These are phyloP conservation scores for Skeletonema tropicum DNA, from an alignment of 108 stramenopile genomes.

Conservation along the genomic window DNA sequence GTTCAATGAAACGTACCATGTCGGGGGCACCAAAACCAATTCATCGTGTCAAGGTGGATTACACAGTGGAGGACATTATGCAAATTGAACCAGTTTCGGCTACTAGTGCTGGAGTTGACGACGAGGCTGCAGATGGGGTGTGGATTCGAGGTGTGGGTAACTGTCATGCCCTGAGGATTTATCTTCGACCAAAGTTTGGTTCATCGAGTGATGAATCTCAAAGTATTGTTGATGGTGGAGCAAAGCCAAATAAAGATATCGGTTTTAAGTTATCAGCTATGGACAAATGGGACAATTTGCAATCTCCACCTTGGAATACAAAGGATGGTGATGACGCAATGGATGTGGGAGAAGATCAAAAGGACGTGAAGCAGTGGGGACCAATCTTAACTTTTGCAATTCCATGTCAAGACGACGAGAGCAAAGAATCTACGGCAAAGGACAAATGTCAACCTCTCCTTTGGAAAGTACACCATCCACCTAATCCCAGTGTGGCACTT, in stretches of 20 bases:
- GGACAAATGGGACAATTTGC: slow-evolving; percentile 31
- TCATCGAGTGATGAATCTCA: slow-evolving; percentile 1
- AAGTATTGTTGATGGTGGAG: not conserved
- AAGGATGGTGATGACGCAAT: not conserved
- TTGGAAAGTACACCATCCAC: slow-evolving; percentile 84
- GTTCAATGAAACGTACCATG: slow-evolving; percentile 18
- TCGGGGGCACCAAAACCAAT: slow-evolving; percentile 37
- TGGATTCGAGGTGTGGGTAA: slow-evolving; percentile 73
- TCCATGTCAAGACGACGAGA: slow-evolving; percentile 31
- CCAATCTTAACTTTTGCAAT: slow-evolving; percentile 54
- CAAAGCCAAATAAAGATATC: slow-evolving; percentile 3
- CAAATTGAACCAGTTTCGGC: slow-evolving; percentile 34
- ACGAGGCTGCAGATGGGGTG: slow-evolving; percentile 12
- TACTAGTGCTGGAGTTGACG: slow-evolving; percentile 6
- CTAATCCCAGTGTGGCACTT: slow-evolving; percentile 51
- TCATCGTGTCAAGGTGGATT: slow-evolving; percentile 48
- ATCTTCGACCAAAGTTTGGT: slow-evolving; percentile 58
- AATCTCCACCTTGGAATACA: slow-evolving; percentile 31
- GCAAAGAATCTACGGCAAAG: slow-evolving; percentile 12
- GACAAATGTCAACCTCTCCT: slow-evolving; percentile 67
- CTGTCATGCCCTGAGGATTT: slow-evolving; percentile 74
- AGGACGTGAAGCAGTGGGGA: slow-evolving; percentile 14
- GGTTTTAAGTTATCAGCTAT: slow-evolving; percentile 33
- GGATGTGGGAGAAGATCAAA: not conserved
- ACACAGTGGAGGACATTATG: slow-evolving; percentile 46